Conservation (phyloP, 2,329 filamentous ascomycete genomes). For the Penicillium glabrum region DNA sequence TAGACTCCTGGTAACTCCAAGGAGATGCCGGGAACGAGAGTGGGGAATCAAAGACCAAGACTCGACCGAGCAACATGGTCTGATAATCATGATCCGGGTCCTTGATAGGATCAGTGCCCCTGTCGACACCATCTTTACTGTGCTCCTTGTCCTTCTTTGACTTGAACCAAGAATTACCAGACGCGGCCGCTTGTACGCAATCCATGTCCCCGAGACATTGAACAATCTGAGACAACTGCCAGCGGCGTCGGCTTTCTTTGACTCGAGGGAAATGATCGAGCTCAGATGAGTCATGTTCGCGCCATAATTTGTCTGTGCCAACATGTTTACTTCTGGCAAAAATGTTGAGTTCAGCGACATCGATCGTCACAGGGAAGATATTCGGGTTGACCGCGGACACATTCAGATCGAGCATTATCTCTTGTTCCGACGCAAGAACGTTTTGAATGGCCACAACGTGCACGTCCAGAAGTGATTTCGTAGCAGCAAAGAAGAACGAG, state of each 20-base stretch:
- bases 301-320: conserved; percentile 55
- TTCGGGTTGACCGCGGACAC: conserved; percentile 92
- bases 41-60: conserved; percentile 82
- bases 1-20: conserved; percentile 70
- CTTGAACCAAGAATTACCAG: conserved; percentile 2
- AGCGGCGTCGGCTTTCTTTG: conserved; percentile 34
- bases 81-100: conserved; percentile 61
- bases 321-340: conserved; percentile 94
- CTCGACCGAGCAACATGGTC: conserved; percentile 88
- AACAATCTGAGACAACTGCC: conserved; percentile 29
- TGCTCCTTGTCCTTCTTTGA: conserved; percentile 9
- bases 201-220: conserved; percentile 24
- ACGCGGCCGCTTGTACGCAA: conserved; percentile 17
- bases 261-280: conserved; percentile 30
- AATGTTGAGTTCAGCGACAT: conserved; percentile 84
- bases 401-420: conserved; percentile 89
- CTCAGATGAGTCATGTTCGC: conserved; percentile 29
- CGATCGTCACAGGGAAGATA: conserved; percentile 80
- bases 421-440: conserved; percentile 88
- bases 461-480: conserved; percentile 79
- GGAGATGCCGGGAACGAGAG: conserved; percentile 88
- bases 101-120: conserved; percentile 62
- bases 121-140: conserved; percentile 45
- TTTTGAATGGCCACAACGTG: conserved; percentile 79
- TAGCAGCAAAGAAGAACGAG: conserved; percentile 87